Conservation (phyloP, 805 yeast species). For the Sugiyamaella qingdaonensis region DNA sequence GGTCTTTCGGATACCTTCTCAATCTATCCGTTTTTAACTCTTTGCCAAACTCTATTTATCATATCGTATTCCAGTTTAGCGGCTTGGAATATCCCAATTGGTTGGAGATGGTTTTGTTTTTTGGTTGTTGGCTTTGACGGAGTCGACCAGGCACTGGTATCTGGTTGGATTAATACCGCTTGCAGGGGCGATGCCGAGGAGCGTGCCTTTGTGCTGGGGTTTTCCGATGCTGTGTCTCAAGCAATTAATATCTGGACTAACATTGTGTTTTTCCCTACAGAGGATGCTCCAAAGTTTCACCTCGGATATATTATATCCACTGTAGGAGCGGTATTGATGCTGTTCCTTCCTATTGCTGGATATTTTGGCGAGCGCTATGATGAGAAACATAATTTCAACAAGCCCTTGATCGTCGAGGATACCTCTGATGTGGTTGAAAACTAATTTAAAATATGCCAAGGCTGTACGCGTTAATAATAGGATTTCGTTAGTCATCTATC, state of each 20-base stretch:
- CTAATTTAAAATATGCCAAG: no score
- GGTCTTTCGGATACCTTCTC: slow-evolving; percentile 38
- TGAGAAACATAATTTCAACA: slow-evolving; percentile 10
- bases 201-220: slow-evolving; percentile 34
- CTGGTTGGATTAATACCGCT: slow-evolving; percentile 40
- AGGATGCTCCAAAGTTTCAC: slow-evolving; percentile 39
- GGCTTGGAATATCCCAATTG: slow-evolving; percentile 41
- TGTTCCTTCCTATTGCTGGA: slow-evolving; percentile 33
- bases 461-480: no score
- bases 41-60: slow-evolving; percentile 34
- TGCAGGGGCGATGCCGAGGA: slow-evolving; percentile 34
- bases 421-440: background rate
- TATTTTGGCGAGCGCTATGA: slow-evolving; percentile 32
- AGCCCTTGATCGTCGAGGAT: background rate
- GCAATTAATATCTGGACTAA: slow-evolving; percentile 46
- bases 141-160: slow-evolving; percentile 39
- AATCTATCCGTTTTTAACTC: slow-evolving; percentile 36
- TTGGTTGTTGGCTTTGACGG: slow-evolving; percentile 36
- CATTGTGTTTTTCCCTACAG: slow-evolving; percentile 42
- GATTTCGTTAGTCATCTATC: no score
- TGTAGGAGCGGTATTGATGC: slow-evolving; percentile 36
- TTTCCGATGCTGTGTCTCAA: slow-evolving; percentile 38
- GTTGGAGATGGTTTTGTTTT: slow-evolving; percentile 40
- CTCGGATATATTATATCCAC: slow-evolving; percentile 38
- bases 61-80: slow-evolving; percentile 38